These are phyloP conservation scores for Aureobasidium sp. DNA, from an alignment of 2,329 filamentous ascomycete genomes.

Conservation along the genomic window DNA sequence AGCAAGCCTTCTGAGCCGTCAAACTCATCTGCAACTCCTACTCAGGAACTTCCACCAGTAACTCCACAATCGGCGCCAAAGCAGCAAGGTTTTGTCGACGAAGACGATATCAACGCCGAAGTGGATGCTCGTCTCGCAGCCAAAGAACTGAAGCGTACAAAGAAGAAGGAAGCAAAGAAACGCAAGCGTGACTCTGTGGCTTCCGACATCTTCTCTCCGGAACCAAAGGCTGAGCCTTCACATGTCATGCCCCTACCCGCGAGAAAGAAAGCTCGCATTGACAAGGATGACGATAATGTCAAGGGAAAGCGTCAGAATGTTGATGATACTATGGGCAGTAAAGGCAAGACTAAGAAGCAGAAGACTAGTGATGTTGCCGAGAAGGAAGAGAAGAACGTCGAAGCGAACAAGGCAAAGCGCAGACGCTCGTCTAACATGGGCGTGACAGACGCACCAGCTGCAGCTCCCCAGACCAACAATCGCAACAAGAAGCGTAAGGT, in stretches of 20 bases:
- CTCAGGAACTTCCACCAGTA: background rate
- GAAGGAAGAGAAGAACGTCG: background rate
- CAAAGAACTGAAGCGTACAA: constrained; percentile 31
- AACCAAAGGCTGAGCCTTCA: constrained; percentile 23
- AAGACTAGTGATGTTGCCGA: background rate
- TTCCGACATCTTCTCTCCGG: constrained; percentile 30
- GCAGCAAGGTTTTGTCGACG: constrained; percentile 19
- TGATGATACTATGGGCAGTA: background rate
- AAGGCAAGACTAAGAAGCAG: background rate
- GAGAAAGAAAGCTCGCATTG: constrained; percentile 21
- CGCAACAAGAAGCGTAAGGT: constrained; percentile 15
- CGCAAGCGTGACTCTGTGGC: constrained; percentile 35
- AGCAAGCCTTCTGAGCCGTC: no score
- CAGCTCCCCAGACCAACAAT: background rate
- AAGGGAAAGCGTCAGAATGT: constrained; percentile 4
- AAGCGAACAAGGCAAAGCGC: constrained; percentile 15
- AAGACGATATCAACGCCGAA: constrained; percentile 33
- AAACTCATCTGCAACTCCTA: no score
- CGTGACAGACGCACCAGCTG: background rate
- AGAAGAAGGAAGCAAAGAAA: constrained; percentile 33
- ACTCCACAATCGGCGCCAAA: background rate
- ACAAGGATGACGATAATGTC: background rate
- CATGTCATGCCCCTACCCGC: constrained; percentile 1
- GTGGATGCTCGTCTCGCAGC: constrained; percentile 34
- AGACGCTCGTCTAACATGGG: constrained; percentile 1